Evolutionary conservation across 768 basidiomycete species (phyloP).

Genomic region (Termitomyces sp.): DNA sequence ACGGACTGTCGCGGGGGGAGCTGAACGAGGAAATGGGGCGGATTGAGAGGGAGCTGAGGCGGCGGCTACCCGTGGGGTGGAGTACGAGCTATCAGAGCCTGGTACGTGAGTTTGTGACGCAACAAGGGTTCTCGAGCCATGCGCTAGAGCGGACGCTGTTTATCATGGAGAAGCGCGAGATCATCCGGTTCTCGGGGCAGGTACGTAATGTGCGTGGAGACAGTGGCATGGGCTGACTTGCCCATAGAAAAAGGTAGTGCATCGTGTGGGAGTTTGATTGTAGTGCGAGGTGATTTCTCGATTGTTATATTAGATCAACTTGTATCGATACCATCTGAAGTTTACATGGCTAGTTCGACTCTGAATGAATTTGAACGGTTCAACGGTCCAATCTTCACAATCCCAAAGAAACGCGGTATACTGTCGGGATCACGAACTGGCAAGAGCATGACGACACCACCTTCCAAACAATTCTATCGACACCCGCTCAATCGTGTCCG

Average conservation of each 20-base stretch:
- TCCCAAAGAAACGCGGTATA: too few species aligned
- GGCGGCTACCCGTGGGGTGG: conserved; percentile 90
- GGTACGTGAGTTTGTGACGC: conserved; percentile 87
- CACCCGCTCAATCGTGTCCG: too few species aligned
- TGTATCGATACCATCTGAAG: too few species aligned
- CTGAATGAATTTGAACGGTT: too few species aligned
- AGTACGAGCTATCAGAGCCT: conserved; percentile 94
- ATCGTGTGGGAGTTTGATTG: conserved; percentile 10
- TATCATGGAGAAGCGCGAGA: conserved; percentile 91
- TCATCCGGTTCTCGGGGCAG: conserved; percentile 86
- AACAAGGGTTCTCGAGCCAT: conserved; percentile 87
- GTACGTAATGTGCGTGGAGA: conserved; percentile 18
- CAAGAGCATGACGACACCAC: too few species aligned
- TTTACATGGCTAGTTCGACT: too few species aligned
- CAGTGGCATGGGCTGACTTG: not conserved
- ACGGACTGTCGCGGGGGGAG: conserved; percentile 87
- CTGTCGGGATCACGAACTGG: too few species aligned
- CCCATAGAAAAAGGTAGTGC: conserved; percentile 40
- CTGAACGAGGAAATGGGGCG: conserved; percentile 88
- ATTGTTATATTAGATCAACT: too few species aligned
- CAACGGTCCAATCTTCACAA: too few species aligned
- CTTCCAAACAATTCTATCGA: too few species aligned
- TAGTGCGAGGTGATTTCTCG: too few species aligned
- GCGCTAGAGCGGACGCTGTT: conserved; percentile 89
- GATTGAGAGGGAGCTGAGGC: conserved; percentile 82